These are phyloP conservation scores for Acanthamoeba sp. DNA, from an alignment of 208 protist genomes.

Conservation along the genomic window DNA sequence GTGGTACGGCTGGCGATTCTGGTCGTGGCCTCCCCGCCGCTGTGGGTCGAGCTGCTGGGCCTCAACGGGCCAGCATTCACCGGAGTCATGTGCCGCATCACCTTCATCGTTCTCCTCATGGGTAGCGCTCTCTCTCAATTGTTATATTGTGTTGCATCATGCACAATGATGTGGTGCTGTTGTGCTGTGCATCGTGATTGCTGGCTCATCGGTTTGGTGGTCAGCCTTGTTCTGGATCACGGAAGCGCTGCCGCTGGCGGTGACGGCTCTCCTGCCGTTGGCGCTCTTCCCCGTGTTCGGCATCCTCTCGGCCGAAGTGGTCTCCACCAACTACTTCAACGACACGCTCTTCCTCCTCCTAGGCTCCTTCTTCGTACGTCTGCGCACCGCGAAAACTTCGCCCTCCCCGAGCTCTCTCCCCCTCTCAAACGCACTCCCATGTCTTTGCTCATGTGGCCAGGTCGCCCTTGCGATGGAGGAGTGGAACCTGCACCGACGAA, in stretches of 20 bases:
- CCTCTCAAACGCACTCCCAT: neutral
- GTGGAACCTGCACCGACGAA: constrained; percentile 17
- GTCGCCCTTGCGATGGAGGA: constrained; percentile 67
- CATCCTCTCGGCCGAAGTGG: constrained; percentile 41
- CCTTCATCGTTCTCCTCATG: constrained; percentile 61
- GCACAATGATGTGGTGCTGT: neutral
- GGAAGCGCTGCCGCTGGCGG: constrained; percentile 49
- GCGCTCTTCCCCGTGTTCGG: constrained; percentile 53
- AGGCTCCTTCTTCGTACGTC: constrained; percentile 43
- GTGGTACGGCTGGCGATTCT: neutral
- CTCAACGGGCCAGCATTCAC: constrained; percentile 23
- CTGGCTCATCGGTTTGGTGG: neutral
- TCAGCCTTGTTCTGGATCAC: constrained; percentile 51
- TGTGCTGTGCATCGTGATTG: neutral
- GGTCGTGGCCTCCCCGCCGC: neutral
- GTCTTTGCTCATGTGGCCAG: neutral
- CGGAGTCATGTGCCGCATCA: constrained; percentile 56
- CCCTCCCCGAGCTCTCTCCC: neutral
- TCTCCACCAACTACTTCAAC: constrained; percentile 71
- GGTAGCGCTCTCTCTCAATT: constrained; percentile 1
- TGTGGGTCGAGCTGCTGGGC: constrained; percentile 47
- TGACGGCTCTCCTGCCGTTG: constrained; percentile 50
- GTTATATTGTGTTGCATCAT: neutral
- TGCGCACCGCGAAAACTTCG: neutral
- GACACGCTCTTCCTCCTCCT: constrained; percentile 52